phyloP scores from a whole-genome alignment of 495 filamentous ascomycete species.

The Cairneyella variabilis region DNA sequence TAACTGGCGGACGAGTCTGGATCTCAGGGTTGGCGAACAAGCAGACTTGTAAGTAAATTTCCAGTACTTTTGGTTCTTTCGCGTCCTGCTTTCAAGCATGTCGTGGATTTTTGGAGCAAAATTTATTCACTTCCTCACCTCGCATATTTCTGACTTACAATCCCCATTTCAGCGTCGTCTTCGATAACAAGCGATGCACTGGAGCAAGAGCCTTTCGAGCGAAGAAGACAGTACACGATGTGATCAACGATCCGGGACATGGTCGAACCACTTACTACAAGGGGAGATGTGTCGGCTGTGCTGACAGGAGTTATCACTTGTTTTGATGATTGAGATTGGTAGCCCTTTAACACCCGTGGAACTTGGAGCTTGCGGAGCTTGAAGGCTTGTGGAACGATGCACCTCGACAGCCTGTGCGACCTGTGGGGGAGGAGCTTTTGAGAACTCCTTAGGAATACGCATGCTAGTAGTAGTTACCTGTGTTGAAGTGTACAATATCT shows the following conservation, averaged over 20 bases:
- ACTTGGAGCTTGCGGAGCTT: too few species aligned
- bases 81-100: background rate
- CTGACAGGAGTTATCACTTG: too few species aligned
- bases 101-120: background rate
- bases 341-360: background rate
- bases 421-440: too few species aligned
- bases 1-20: conserved; percentile 5
- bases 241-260: conserved; percentile 22
- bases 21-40: conserved; percentile 16
- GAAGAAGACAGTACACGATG: conserved; percentile 15
- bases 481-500: too few species aligned
- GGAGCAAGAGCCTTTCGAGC: conserved; percentile 10
- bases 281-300: conserved; percentile 14
- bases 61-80: background rate
- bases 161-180: conserved; percentile 10
- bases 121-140: background rate
- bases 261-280: conserved; percentile 18
- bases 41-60: conserved; percentile 19
- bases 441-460: too few species aligned
- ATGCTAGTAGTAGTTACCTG: too few species aligned
- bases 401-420: too few species aligned
- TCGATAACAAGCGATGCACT: conserved; percentile 9
- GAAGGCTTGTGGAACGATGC: too few species aligned
- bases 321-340: background rate
- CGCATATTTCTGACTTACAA: background rate